Percentiles rank a stretch among this genome's conserved stretches.
These are phyloP conservation scores for Syzygium aromaticum DNA, from an alignment of 345 rosid genomes.

Conservation along the genomic window DNA sequence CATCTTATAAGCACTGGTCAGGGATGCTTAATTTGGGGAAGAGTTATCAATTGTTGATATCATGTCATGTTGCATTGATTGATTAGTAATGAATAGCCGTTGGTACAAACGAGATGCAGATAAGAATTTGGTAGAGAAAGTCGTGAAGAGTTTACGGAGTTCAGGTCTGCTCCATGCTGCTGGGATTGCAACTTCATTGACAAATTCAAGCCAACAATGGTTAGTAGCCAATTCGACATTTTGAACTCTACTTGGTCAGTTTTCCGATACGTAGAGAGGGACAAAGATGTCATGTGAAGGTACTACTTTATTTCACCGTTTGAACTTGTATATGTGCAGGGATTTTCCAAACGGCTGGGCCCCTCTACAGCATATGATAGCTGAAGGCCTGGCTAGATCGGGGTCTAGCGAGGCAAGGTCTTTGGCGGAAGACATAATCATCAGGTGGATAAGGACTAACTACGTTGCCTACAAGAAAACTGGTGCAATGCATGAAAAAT, in stretches of 20 bases:
- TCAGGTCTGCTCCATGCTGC: slow-evolving; percentile 60
- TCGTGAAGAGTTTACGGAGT: slow-evolving; percentile 34
- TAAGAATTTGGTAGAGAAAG: slow-evolving; percentile 44
- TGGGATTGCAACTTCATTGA: slow-evolving; percentile 75
- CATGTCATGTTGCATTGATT: neutral
- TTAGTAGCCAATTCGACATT: slow-evolving; percentile 7
- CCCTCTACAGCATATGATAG: slow-evolving; percentile 71
- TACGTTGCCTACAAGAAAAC: slow-evolving; percentile 25
- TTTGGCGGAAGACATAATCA: slow-evolving; percentile 65
- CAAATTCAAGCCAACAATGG: slow-evolving; percentile 76
- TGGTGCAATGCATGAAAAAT: slow-evolving; percentile 35
- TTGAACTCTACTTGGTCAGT: neutral
- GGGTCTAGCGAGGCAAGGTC: slow-evolving; percentile 37
- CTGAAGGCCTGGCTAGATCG: slow-evolving; percentile 63
- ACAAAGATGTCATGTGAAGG: neutral
- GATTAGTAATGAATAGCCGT: neutral
- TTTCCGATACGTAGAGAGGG: neutral
- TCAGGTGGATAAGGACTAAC: slow-evolving; percentile 71
- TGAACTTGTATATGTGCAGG: slow-evolving; percentile 33
- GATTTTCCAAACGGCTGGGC: slow-evolving; percentile 97
- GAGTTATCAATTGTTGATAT: neutral
- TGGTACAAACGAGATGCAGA: slow-evolving; percentile 23
- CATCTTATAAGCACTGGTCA: neutral
- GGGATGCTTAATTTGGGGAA: neutral
- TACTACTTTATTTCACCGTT: neutral